These are phyloP conservation scores for Oryza glaberrima DNA, from an alignment of 176 grass and related monocot species.

Conservation along the genomic window DNA sequence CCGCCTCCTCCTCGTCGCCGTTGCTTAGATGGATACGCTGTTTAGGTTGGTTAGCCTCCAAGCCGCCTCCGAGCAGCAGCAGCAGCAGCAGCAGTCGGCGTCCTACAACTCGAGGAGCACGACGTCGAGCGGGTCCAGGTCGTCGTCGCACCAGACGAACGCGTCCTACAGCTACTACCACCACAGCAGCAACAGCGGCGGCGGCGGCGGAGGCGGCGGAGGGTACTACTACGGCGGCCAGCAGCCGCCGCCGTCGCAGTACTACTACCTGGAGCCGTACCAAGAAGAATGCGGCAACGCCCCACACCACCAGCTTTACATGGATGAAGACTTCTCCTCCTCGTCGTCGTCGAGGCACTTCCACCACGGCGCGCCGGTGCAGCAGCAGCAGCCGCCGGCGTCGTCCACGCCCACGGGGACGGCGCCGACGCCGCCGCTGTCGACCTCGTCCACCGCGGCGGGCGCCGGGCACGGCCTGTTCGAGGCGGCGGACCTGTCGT, in stretches of 20 bases:
- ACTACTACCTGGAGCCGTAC: constrained; percentile 67
- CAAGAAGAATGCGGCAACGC: constrained; percentile 95
- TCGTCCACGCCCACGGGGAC: constrained; percentile 50
- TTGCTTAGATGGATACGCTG: constrained; percentile 88
- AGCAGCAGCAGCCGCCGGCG: constrained; percentile 60
- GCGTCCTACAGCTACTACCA: constrained; percentile 65
- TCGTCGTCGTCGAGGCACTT: constrained; percentile 89
- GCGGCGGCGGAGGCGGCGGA: constrained; percentile 15
- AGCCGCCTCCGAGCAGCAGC: constrained; percentile 79
- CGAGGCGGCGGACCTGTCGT: constrained; percentile 77
- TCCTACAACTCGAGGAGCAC: constrained; percentile 93
- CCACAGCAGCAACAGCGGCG: constrained; percentile 53
- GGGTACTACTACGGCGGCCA: constrained; percentile 59
- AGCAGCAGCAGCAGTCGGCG: constrained; percentile 50
- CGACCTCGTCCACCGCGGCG: constrained; percentile 63
- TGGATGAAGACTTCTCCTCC: constrained; percentile 99
- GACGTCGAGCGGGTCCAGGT: constrained; percentile 81
- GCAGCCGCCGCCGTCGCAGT: constrained; percentile 31
- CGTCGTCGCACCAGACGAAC: constrained; percentile 78
- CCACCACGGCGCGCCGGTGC: constrained; percentile 44
- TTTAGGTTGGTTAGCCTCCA: constrained; percentile 97
- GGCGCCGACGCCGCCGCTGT: constrained; percentile 59
- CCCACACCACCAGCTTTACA: constrained; percentile 60
- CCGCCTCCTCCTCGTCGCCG: constrained; percentile 25
- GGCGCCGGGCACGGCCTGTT: constrained; percentile 64